These are phyloP conservation scores for Lagenaria siceraria DNA, from an alignment of 306 rosid species.

Conservation along the genomic window DNA sequence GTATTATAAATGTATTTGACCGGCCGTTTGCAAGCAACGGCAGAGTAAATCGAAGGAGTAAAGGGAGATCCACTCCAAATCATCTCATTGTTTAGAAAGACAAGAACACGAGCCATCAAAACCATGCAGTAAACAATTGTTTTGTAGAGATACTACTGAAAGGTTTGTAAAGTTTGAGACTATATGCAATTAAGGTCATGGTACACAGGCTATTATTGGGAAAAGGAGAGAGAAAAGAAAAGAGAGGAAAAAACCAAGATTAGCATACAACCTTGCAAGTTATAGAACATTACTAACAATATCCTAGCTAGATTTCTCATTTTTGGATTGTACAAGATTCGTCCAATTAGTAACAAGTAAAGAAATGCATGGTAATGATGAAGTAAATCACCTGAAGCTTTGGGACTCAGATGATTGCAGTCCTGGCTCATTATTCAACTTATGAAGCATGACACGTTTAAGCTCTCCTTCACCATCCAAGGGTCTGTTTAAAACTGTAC, in stretches of 20 bases:
- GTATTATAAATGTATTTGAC: too few relatives aligned
- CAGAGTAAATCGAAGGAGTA: too few relatives aligned
- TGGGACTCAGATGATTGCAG: constrained; percentile 46
- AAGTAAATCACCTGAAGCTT: constrained; percentile 48
- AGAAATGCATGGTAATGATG: neutral
- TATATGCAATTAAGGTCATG: neutral
- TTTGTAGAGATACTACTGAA: neutral
- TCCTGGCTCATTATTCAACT: constrained; percentile 42
- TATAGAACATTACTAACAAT: neutral
- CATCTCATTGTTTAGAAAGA: neutral
- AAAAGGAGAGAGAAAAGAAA: too few relatives aligned
- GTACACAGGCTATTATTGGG: neutral
- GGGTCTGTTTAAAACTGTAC: constrained; percentile 39
- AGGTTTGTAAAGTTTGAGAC: neutral
- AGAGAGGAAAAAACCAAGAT: too few relatives aligned
- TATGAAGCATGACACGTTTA: constrained; percentile 45
- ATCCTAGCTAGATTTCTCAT: neutral
- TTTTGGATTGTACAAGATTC: neutral
- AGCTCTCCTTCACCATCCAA: constrained; percentile 54
- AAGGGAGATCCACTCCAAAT: neutral
- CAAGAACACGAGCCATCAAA: neutral
- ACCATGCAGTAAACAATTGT: neutral
- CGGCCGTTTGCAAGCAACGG: too few relatives aligned
- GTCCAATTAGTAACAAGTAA: neutral
- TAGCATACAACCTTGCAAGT: neutral